A percentile compares a stretch with the other conserved stretches of the same genome.
Conservation (phyloP, 768 basidiomycete genomes). For the Lentinula raphanica region DNA sequence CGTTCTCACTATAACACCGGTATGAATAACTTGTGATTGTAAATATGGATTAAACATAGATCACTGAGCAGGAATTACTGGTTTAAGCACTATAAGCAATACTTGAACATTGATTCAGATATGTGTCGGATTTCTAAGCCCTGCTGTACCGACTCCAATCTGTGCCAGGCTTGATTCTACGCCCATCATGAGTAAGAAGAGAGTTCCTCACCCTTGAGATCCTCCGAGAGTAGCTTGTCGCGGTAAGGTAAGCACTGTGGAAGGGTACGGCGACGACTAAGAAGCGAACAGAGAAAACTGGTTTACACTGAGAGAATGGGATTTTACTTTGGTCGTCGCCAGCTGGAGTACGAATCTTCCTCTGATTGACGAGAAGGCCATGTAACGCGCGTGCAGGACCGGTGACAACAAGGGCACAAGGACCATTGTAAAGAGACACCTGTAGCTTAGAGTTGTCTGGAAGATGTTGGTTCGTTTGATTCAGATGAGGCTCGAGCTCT, state of each 20-base stretch:
- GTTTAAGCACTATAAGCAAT: no score
- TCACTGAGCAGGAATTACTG: no score
- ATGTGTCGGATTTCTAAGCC: no score
- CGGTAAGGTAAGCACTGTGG: slow-evolving; percentile 81
- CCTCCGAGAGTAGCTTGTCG: slow-evolving; percentile 69
- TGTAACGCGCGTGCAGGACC: slow-evolving; percentile 87
- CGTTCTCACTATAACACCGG: no score
- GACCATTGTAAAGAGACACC: slow-evolving; percentile 91
- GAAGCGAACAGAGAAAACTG: slow-evolving; percentile 89
- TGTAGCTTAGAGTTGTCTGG: slow-evolving; percentile 70
- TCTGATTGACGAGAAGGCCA: slow-evolving; percentile 85
- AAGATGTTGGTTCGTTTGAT: slow-evolving; percentile 84
- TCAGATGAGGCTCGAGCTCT: slow-evolving; percentile 76
- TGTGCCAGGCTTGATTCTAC: no score
- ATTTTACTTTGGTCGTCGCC: slow-evolving; percentile 92
- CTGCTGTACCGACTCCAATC: no score
- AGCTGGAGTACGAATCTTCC: slow-evolving; percentile 82
- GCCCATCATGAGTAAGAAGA: slow-evolving; percentile 33
- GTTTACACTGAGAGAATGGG: slow-evolving; percentile 92
- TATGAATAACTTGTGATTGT: no score
- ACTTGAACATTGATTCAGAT: no score
- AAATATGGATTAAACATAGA: no score
- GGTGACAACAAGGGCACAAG: slow-evolving; percentile 87
- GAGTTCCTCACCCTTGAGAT: slow-evolving; percentile 72
- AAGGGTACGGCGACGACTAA: slow-evolving; percentile 95